Conservation (phyloP, 495 filamentous ascomycete species). For the Extremus antarcticus region DNA sequence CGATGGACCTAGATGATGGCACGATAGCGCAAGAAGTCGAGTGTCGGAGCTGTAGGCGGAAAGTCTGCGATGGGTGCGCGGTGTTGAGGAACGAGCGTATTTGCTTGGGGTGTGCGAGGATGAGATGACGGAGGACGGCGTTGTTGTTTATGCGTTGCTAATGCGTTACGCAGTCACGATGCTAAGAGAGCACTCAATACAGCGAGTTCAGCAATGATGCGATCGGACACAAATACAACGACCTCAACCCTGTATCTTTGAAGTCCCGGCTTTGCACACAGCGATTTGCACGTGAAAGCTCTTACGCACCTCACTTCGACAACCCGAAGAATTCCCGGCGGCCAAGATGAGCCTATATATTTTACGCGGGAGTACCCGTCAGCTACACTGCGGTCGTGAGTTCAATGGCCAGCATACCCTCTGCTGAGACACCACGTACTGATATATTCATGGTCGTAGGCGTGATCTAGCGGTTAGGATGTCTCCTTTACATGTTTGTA, state of each 20-base stretch:
- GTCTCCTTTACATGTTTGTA: conserved; percentile 21
- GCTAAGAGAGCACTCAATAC: background rate
- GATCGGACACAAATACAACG: no score
- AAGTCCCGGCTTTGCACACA: no score
- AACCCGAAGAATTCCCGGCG: background rate
- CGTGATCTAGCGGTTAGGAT: conserved; percentile 1
- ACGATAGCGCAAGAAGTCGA: conserved; percentile 6
- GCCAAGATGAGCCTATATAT: background rate
- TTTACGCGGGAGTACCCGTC: background rate
- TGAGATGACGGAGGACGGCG: background rate
- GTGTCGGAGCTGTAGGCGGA: conserved; percentile 10
- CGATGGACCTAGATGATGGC: conserved; percentile 16
- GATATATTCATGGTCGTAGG: background rate
- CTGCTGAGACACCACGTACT: no score
- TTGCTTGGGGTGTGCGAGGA: conserved; percentile 15
- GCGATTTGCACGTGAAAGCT: background rate
- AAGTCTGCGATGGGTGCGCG: conserved; percentile 18
- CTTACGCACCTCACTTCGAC: no score
- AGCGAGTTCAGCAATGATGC: no score
- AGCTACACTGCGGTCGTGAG: no score
- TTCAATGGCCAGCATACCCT: no score
- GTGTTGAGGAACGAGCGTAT: conserved; percentile 9
- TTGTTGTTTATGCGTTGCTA: background rate
- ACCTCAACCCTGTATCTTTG: no score
- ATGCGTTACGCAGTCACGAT: background rate